These are phyloP conservation scores for Acanthamoeba royreba DNA, from an alignment of 208 protist species.

Conservation along the genomic window DNA sequence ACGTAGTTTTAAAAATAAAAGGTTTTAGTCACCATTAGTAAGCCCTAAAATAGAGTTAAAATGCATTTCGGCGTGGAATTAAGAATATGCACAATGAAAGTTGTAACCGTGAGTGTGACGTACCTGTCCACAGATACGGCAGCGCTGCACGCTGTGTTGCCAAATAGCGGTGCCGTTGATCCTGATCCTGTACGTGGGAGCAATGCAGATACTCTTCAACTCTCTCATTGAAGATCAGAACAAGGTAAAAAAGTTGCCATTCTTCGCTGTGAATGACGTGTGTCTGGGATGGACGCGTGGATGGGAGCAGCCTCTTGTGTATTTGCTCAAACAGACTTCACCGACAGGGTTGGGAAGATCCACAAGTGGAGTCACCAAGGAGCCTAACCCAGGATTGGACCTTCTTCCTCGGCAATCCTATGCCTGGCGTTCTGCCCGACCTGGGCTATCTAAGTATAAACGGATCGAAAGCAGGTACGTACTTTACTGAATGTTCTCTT, in stretches of 20 bases:
- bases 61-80: too few species aligned
- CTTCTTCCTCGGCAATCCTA: neutral
- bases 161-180: neutral
- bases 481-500: too few species aligned
- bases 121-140: neutral
- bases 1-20: neutral
- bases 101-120: neutral
- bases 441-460: neutral
- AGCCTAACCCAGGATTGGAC: neutral
- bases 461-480: neutral
- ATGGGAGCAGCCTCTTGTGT: too few species aligned
- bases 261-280: too few species aligned
- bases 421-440: neutral
- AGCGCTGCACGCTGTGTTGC: conserved; percentile 9
- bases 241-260: neutral
- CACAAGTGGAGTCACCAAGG: neutral
- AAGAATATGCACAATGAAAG: neutral
- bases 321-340: neutral
- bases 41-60: neutral
- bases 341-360: neutral
- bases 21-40: neutral
- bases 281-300: too few species aligned
- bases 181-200: neutral
- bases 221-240: neutral
- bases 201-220: conserved; percentile 32